Evolutionary conservation across 2,329 filamentous ascomycete genomes (phyloP).

Genomic region (Sphaerulina vaccinii): DNA sequence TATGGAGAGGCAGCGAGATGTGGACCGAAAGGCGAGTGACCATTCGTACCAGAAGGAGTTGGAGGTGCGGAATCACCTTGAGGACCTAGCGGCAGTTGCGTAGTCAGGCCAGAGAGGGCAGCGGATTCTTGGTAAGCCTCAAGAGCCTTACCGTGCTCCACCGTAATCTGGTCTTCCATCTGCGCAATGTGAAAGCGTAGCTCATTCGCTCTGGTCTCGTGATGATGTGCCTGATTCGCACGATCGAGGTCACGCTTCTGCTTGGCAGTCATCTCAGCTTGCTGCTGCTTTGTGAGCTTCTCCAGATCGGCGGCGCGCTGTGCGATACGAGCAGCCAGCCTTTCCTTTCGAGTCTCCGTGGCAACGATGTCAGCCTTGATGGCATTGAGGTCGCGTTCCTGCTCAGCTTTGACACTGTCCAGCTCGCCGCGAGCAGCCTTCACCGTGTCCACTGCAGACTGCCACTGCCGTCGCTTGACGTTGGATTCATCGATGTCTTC

Average conservation of each 20-base stretch:
- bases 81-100: conserved; percentile 33
- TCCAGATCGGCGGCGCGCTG: conserved; percentile 73
- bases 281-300: conserved; percentile 68
- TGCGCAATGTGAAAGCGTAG: conserved; percentile 41
- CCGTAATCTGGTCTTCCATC: conserved; percentile 39
- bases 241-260: conserved; percentile 38
- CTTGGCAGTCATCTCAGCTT: conserved; percentile 44
- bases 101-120: conserved; percentile 31
- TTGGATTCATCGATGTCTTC: conserved; percentile 61
- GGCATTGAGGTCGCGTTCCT: conserved; percentile 62
- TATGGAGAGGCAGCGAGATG: conserved; percentile 30
- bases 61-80: conserved; percentile 37
- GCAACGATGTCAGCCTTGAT: conserved; percentile 64
- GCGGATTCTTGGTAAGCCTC: conserved; percentile 41
- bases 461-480: conserved; percentile 57
- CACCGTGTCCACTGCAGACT: conserved; percentile 54
- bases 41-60: conserved; percentile 51
- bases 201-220: conserved; percentile 42
- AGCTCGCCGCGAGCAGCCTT: conserved; percentile 55
- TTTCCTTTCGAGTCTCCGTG: conserved; percentile 68
- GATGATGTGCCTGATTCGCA: conserved; percentile 26
- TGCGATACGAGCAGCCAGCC: conserved; percentile 67
- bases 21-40: conserved; percentile 24
- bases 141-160: conserved; percentile 42
- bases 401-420: conserved; percentile 60